Base-by-base conservation (phyloP, 805 yeast species). In the Suhomyces vadensis region DNA sequence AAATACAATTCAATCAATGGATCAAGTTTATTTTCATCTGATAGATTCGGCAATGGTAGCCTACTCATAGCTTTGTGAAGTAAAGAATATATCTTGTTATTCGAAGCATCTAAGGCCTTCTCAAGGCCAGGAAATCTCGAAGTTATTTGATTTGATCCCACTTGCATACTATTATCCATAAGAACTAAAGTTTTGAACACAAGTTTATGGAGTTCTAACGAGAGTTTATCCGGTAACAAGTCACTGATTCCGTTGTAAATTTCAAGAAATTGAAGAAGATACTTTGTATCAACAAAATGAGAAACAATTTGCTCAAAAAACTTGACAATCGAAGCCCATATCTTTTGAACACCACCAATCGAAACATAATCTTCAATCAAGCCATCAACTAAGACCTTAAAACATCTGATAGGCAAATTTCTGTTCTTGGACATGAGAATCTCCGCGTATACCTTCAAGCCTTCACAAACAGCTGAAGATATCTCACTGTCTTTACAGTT, bases 51-150 rank as follows among this genome's bases (percentile, higher is more conserved):
- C 26, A 63, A 43, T 1, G 75, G 73, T 24, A 66, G 55, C 13
- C 70, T 49, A 4, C 71, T 64, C 75, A 71, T 70, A 22, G 58
- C 62, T 6, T 38, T 39, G 38, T 64, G 58, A 5, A 69, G 47
- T 17, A 58, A 26, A 1, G 42, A 26, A 5, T 46, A 40, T 21
- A 41, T 33, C 24, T 46, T 51, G 14, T 42, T 39, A 8, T 41
- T 35, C 10, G 13, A 4, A 10, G 17, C 1, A 5, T 31, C 20
- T 25, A 41, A 14, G 6, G 25, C 29, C 24, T 33, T 33, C 10
- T 19, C 24, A 19, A 33, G 3, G 7, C 22, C 22, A 10, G 22
- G 11, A 8, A 24, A 10, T 10, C 8, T 31, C 36, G 11, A 8
- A 2, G 4, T 7, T 11, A 3, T 33, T 3, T 31, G 6, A 20